Evolutionary conservation across 345 rosid species (phyloP).

Genomic region (Acer negundo): DNA sequence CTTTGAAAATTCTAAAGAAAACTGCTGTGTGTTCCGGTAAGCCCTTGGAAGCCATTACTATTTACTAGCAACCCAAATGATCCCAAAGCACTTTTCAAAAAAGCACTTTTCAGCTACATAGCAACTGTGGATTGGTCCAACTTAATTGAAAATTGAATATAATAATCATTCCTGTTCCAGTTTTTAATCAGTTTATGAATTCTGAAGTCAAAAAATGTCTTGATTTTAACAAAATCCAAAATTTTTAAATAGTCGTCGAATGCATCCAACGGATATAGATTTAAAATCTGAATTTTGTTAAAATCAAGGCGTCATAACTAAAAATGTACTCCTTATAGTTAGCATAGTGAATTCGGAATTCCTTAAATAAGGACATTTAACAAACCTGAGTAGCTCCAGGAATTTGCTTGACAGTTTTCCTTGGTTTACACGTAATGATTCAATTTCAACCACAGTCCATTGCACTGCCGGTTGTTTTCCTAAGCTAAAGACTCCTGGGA

Average conservation of each 20-base stretch:
- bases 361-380: too few relatives aligned
- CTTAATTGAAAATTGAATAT: slow-evolving; percentile 13
- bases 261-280: too few relatives aligned
- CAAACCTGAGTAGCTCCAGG: slow-evolving; percentile 55
- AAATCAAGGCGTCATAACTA: too few relatives aligned
- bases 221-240: too few relatives aligned
- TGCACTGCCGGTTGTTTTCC: slow-evolving; percentile 40
- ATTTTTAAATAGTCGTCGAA: too few relatives aligned
- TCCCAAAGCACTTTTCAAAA: slow-evolving; percentile 51
- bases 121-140: slow-evolving; percentile 53
- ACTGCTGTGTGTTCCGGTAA: slow-evolving; percentile 50
- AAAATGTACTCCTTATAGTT: too few relatives aligned
- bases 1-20: slow-evolving; percentile 32
- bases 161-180: too few relatives aligned
- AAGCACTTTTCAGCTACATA: slow-evolving; percentile 52
- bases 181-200: too few relatives aligned
- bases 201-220: too few relatives aligned
- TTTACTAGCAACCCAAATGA: slow-evolving; percentile 75
- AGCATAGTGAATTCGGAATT: too few relatives aligned
- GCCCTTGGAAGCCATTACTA: slow-evolving; percentile 59
- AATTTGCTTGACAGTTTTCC: slow-evolving; percentile 33
- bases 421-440: slow-evolving; percentile 45
- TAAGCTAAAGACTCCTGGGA: slow-evolving; percentile 53
- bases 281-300: too few relatives aligned
- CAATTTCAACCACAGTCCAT: slow-evolving; percentile 74